These are phyloP conservation scores for Houttuynia cordata DNA, from an alignment of 164 flowering plant species.

Conservation along the genomic window DNA sequence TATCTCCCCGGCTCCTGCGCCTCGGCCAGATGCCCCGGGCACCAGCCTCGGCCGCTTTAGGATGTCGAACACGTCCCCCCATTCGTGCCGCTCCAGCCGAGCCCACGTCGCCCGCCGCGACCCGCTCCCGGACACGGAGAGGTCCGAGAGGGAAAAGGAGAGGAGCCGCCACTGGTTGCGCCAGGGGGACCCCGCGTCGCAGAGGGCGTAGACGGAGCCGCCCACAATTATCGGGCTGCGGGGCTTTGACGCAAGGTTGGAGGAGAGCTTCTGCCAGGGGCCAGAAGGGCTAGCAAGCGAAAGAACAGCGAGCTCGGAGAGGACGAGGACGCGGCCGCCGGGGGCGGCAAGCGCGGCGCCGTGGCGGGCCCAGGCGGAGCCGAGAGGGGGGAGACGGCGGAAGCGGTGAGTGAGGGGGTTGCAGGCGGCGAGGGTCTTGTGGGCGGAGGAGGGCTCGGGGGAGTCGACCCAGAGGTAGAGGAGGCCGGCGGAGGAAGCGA, in stretches of 20 bases:
- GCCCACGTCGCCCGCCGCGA: constrained; percentile 33
- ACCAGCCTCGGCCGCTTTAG: constrained; percentile 77
- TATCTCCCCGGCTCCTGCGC: constrained; percentile 20
- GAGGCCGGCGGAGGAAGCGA: constrained; percentile 37
- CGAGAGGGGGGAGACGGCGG: constrained; percentile 64
- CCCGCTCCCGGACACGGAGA: constrained; percentile 16
- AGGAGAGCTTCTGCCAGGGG: constrained; percentile 61
- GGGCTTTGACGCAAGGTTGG: constrained; percentile 76
- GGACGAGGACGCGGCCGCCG: constrained; percentile 42
- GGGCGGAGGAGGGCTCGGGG: constrained; percentile 13
- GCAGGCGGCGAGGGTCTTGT: constrained; percentile 48
- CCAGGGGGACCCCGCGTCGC: constrained; percentile 93
- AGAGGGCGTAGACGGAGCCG: constrained; percentile 45
- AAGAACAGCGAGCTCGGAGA: constrained; percentile 68
- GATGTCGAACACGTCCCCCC: constrained; percentile 91
- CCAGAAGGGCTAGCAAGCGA: constrained; percentile 25
- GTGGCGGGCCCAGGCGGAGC: constrained; percentile 96
- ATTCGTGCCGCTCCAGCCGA: constrained; percentile 57
- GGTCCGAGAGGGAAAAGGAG: constrained; percentile 1
- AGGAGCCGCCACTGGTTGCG: constrained; percentile 79
- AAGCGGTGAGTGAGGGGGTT: constrained; percentile 61
- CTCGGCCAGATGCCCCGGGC: constrained; percentile 13
- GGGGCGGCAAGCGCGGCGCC: constrained; percentile 66
- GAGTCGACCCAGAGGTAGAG: constrained; percentile 61
- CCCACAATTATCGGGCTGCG: constrained; percentile 62